Evolutionary conservation across 495 filamentous ascomycete genomes (phyloP).

Genomic region (Amphirosellinia nigrospora): DNA sequence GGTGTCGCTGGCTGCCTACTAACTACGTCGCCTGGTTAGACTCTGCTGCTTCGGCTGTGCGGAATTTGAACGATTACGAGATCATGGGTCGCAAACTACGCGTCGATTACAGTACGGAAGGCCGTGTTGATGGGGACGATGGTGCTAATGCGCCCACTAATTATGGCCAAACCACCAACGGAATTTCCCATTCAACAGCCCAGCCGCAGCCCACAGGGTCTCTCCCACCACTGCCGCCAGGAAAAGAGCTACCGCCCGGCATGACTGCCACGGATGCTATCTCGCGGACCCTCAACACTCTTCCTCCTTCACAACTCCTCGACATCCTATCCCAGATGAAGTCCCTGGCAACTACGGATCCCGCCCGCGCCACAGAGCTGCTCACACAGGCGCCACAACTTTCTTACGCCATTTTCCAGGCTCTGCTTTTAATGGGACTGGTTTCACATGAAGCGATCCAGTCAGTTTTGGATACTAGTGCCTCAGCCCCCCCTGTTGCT

Average conservation of each 20-base stretch:
- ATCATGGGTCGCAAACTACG: conserved; percentile 93
- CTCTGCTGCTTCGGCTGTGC: conserved; percentile 89
- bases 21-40: conserved; percentile 56
- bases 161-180: conserved; percentile 43
- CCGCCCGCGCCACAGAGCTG: conserved; percentile 83
- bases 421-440: conserved; percentile 88
- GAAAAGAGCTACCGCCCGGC: conserved; percentile 79
- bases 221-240: conserved; percentile 82
- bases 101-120: conserved; percentile 94
- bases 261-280: conserved; percentile 89
- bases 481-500: conserved; percentile 27
- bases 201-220: conserved; percentile 38
- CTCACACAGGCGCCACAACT: conserved; percentile 90
- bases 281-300: conserved; percentile 81
- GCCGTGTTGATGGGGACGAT: conserved; percentile 72
- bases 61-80: conserved; percentile 95
- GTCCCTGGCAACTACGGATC: conserved; percentile 77
- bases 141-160: conserved; percentile 56
- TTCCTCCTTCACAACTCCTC: conserved; percentile 87
- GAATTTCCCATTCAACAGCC: conserved; percentile 27
- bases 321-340: conserved; percentile 97
- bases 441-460: conserved; percentile 69
- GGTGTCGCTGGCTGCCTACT: conserved; percentile 8
- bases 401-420: conserved; percentile 94
- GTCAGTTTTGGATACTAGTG: conserved; percentile 52